Evolutionary conservation across 2,329 filamentous ascomycete genomes (phyloP), one percentile per base, ranked within the genome.

Genomic region (Fusarium fracticaudum): DNA sequence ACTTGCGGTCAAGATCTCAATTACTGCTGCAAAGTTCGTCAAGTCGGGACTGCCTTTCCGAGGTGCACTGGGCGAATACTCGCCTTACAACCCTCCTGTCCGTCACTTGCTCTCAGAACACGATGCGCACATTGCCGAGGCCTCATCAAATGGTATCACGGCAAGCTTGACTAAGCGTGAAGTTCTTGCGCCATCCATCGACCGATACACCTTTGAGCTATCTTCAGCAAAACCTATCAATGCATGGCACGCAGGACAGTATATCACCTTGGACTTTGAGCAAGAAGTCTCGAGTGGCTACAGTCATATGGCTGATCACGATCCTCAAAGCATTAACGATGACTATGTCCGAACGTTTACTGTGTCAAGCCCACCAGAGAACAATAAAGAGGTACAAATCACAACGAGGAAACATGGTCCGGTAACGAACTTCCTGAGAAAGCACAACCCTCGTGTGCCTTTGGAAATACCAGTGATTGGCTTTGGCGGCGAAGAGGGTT

Each of bases 281-380:
- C 80, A 86, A 0, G 91, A 95, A 76, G 84, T 97, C 4, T 90
- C 93, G 72, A 81, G 86, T 17, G 94, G 94, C 2, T 97, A 94
- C 81, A 89, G 87, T 55, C 95, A 97, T 80, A 97, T 97, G 94
- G 86, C 91, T 6, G 91, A 97, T 72, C 90, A 93, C 65, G 94
- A 97, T 74, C 94, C 94, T 10, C 87, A 87, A 72, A 93, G 91
- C 75, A 81, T 97, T 22, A 98, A 97, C 76, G 94, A 97, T 79
- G 94, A 98, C 79, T 95, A 90, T 71, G 86, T 96, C 9, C 86
- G 94, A 35, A 97, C 94, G 0, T 97, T 97, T 78, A 97, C 94
- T 5, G 87, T 97, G 1, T 93, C 92, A 3, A 93, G 88, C 5
- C 81, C 84, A 3, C 89, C 91, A 0, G 72, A 59, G 59, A 80